phyloP scores from a whole-genome alignment of 2,329 filamentous ascomycete genomes.

The Aureobasidium vineae region DNA sequence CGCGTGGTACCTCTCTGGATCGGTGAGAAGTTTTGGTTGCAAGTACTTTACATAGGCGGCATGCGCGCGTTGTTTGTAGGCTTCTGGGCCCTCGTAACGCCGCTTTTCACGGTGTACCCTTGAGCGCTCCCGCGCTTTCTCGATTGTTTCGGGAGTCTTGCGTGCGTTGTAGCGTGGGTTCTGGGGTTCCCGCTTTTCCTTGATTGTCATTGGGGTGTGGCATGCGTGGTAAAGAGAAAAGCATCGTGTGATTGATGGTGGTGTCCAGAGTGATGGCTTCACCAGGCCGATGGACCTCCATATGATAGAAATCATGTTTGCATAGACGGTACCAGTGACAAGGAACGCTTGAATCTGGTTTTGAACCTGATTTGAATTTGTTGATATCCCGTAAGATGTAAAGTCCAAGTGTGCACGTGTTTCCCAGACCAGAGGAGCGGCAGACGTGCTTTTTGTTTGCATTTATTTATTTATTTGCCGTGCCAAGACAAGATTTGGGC shows the following conservation, averaged over 20 bases:
- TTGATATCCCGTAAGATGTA: background rate
- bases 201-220: background rate
- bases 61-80: too few relatives aligned
- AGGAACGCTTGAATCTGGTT: too few relatives aligned
- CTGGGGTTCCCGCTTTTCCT: background rate
- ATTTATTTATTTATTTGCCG: background rate
- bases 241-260: background rate
- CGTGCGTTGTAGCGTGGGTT: background rate
- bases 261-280: background rate
- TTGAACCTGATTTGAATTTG: background rate
- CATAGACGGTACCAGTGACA: too few relatives aligned
- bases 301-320: too few relatives aligned
- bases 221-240: background rate
- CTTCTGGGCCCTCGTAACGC: too few relatives aligned
- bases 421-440: background rate
- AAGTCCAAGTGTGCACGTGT: background rate
- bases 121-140: background rate
- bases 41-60: too few relatives aligned
- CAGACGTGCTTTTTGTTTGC: background rate
- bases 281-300: background rate
- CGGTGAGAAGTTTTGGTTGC: too few relatives aligned
- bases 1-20: too few relatives aligned
- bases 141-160: background rate
- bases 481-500: conserved; percentile 12
- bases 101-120: too few relatives aligned